Evolutionary conservation across 2,329 filamentous ascomycete genomes (phyloP), one percentile per base, ranked within the genome.

Genomic region (Monosporascus sp.): DNA sequence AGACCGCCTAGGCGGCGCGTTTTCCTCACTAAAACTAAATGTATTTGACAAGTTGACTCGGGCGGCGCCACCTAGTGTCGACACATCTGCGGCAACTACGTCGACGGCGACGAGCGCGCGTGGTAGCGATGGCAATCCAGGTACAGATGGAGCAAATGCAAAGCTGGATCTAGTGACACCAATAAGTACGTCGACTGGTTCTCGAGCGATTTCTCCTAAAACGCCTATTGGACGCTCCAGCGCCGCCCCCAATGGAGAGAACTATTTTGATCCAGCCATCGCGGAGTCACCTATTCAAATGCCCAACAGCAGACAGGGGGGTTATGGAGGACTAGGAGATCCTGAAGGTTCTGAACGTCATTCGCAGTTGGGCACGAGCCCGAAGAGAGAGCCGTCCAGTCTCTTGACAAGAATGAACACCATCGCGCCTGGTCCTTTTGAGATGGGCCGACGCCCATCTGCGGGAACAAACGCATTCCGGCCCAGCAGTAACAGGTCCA

Each of bases 371-470:
- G 73, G 78, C 4, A 67, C 74, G 20, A 83, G 75, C 56, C 80
- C 81, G 47, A 71, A 69, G 57, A 74, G 70, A 55, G 65, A 68
- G 48, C 59, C 59, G 2, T 62, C 66, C 6, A 73, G 64, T 38
- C 62, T 89, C 27, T 62, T 87, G 60, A 77, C 81, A 56, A 79
- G 83, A 49, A 82, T 89, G 76, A 80, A 88, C 59, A 78, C 73
- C 8, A 85, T 89, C 62, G 77, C 82, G 1, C 82, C 85, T 1
- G 85, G 84, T 0, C 85, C 86, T 0, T 88, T 89, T 60, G 82
- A 84, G 57, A 67, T 76, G 34, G 70, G 64, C 57, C 69, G 71
- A 58, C 71, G 69, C 58, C 57, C 57, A 8, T 46, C 42, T 36
- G 53, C 58, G 25, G 60, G 59, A n/a, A 62, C 65, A 15, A 72